A percentile compares a stretch with the other conserved stretches of the same genome.
phyloP scores from a whole-genome alignment of 2,329 filamentous ascomycete genomes.

The Epichloe brachyelytri region DNA sequence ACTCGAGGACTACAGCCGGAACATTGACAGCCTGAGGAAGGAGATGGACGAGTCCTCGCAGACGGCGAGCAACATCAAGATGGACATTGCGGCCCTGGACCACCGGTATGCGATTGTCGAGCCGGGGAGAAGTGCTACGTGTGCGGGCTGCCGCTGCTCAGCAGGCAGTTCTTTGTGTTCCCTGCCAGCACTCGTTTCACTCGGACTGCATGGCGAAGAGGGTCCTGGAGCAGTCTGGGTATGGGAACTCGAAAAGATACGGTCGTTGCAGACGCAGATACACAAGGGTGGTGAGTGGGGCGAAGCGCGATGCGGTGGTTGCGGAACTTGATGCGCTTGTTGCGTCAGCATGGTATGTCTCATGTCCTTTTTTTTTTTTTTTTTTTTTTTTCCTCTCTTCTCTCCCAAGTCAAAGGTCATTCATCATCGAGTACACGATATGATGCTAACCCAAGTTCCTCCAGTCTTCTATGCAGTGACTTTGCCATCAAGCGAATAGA shows the following conservation, averaged over 20 bases:
- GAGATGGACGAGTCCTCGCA: constrained; percentile 93
- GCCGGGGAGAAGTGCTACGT: constrained; percentile 85
- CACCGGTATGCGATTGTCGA: constrained; percentile 92
- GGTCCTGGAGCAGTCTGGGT: constrained; percentile 69
- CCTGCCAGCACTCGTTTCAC: constrained; percentile 96
- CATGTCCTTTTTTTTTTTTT: background rate
- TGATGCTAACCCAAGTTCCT: constrained; percentile 6
- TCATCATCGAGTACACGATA: no score
- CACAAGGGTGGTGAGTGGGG: constrained; percentile 54
- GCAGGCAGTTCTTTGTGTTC: constrained; percentile 93
- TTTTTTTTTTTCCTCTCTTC: background rate
- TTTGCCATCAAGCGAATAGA: constrained; percentile 90
- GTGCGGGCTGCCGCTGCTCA: constrained; percentile 74
- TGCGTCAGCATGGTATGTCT: constrained; percentile 67
- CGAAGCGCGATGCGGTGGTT: constrained; percentile 69
- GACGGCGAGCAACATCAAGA: constrained; percentile 81
- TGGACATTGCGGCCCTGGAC: constrained; percentile 76
- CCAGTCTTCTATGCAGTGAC: constrained; percentile 83
- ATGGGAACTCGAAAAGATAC: constrained; percentile 68
- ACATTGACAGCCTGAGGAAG: constrained; percentile 75
- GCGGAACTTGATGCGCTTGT: constrained; percentile 86
- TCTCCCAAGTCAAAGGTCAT: background rate
- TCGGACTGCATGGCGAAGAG: constrained; percentile 82
- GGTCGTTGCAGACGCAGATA: constrained; percentile 74
- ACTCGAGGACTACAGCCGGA: constrained; percentile 82